These are phyloP conservation scores for Podaxis mareebaensis DNA, from an alignment of 768 basidiomycete species.

Conservation along the genomic window DNA sequence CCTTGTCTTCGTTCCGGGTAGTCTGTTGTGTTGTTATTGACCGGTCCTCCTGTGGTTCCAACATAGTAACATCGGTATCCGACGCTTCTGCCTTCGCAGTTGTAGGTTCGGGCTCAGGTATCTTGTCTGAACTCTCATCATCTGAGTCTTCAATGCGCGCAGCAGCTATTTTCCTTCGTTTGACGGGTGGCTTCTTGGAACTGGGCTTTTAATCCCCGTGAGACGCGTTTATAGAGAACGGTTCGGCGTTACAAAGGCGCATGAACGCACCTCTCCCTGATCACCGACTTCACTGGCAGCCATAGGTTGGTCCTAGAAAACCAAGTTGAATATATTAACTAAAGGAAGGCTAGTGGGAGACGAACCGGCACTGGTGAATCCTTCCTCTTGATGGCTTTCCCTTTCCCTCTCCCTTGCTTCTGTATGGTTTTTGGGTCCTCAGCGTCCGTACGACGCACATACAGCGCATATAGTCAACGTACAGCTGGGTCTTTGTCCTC, in stretches of 20 bases:
- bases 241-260: too few relatives aligned
- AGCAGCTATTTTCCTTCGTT: not conserved
- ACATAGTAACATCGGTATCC: not conserved
- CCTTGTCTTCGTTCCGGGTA: slow-evolving; percentile 10
- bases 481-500: slow-evolving; percentile 10
- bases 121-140: not conserved
- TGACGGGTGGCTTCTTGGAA: not conserved
- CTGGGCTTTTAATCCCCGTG: not conserved
- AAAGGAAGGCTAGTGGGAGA: not conserved
- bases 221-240: not conserved
- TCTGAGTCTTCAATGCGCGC: slow-evolving; percentile 5
- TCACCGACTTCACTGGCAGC: not conserved
- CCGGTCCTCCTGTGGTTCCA: not conserved
- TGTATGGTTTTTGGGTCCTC: not conserved
- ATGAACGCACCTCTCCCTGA: not conserved
- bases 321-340: not conserved
- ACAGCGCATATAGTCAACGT: not conserved
- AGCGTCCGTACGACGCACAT: slow-evolving; percentile 5
- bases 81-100: not conserved
- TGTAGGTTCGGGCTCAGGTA: not conserved
- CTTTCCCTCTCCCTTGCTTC: slow-evolving; percentile 15
- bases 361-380: not conserved
- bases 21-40: not conserved
- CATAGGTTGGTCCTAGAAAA: not conserved
- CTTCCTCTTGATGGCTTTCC: slow-evolving; percentile 14